These are phyloP conservation scores for Cytospora schulzeri DNA, from an alignment of 2,329 filamentous ascomycete genomes.

Conservation along the genomic window DNA sequence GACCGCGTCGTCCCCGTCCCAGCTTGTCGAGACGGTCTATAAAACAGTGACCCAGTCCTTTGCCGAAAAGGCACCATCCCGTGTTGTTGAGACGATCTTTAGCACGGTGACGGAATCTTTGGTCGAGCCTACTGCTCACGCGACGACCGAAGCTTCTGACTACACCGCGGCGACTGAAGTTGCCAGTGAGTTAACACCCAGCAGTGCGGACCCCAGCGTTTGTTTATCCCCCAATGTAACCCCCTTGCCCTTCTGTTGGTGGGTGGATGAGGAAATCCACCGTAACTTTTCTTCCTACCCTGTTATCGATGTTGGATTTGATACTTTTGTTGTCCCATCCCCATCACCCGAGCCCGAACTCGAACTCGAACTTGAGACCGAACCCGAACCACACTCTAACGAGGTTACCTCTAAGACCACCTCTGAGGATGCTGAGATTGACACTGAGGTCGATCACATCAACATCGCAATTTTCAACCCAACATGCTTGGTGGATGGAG, in stretches of 20 bases:
- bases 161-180: slow-evolving; percentile 3
- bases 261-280: neutral
- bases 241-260: slow-evolving; percentile 7
- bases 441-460: neutral
- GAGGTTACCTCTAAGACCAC: slow-evolving; percentile 19
- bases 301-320: slow-evolving; percentile 8
- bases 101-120: slow-evolving; percentile 26
- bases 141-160: slow-evolving; percentile 8
- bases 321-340: slow-evolving; percentile 17
- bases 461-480: neutral
- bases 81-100: slow-evolving; percentile 27
- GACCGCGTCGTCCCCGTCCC: slow-evolving; percentile 1
- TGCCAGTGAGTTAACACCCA: slow-evolving; percentile 25
- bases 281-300: neutral
- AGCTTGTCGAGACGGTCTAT: slow-evolving; percentile 25
- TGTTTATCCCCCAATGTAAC: slow-evolving; percentile 23
- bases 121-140: slow-evolving; percentile 8
- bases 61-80: slow-evolving; percentile 7
- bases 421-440: slow-evolving; percentile 8
- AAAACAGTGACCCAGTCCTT: slow-evolving; percentile 16
- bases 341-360: slow-evolving; percentile 3
- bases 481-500: neutral
- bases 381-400: slow-evolving; percentile 24
- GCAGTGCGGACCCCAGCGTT: slow-evolving; percentile 23
- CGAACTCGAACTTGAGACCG: slow-evolving; percentile 7